Evolutionary conservation across 805 yeast species (phyloP), one percentile per base, ranked within the genome.

Genomic region (Metschnikowia cubensis): DNA sequence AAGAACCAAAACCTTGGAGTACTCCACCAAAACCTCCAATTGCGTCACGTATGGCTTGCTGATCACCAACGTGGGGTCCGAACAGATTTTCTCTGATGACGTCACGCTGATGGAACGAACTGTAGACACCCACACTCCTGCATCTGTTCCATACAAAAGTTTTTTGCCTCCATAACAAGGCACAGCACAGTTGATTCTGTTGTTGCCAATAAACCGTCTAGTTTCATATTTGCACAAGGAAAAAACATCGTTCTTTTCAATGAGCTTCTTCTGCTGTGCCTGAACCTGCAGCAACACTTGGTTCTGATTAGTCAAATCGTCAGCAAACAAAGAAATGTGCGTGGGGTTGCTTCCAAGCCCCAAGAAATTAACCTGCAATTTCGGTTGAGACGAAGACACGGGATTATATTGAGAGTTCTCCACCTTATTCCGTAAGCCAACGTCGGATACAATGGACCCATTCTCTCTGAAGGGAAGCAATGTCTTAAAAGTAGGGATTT

Each of bases 81-180:
- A 78, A 43, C 84, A 84, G 42, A 79, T 76, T 57, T 71, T 72
- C 49, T 73, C 76, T 43, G 73, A 74, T 7, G 78, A 71, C 0
- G 75, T 70, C 47, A 82, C 70, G 34, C 80, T 74, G 50, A 77
- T 80, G 6, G 81, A 79, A 39, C 79, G 66, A n/a, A 76, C 79
- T 60, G 89, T 89, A 41, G 94, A 82, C 42, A 89, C 81, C 75
- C 86, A 94, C 2, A 94, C 83, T 4, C 99, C 98, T 0, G 85
- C 78, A 63, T 89, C 96, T 0, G 98, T 90, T 39, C 98, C 98
- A 62, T 88, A 91, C 34, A 94, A 66, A 56, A 91, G 70, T 63
- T 91, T 88, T 56, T 96, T 80, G 18, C 98, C 98, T 47, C 97
- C 97, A 63, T 94, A 96, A 66, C 88, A 86, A 33, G 97, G 96